Evolutionary conservation across 495 filamentous ascomycete species (phyloP).

Genomic region (Talaromyces adpressus): DNA sequence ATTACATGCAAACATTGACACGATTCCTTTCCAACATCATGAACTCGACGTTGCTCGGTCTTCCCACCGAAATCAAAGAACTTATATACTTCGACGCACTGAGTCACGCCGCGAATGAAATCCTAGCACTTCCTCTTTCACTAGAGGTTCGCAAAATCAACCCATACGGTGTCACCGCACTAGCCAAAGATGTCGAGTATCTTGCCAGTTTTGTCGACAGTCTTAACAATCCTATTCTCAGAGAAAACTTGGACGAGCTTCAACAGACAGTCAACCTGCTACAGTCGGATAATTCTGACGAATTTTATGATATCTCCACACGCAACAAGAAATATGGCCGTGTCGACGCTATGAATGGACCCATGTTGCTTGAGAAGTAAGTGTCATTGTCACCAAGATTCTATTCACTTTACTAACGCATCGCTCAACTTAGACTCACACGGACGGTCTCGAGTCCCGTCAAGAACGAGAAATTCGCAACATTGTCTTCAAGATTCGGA

Average conservation of each 20-base stretch:
- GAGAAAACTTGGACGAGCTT: slow-evolving; percentile 83
- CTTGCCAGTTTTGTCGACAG: slow-evolving; percentile 78
- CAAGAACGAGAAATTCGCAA: slow-evolving; percentile 55
- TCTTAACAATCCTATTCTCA: slow-evolving; percentile 71
- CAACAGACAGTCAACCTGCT: slow-evolving; percentile 86
- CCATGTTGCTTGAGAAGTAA: slow-evolving; percentile 81
- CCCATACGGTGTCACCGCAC: slow-evolving; percentile 70
- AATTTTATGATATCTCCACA: slow-evolving; percentile 84
- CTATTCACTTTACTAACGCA: slow-evolving; percentile 30
- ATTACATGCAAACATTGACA: slow-evolving; percentile 91
- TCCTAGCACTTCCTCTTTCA: slow-evolving; percentile 79
- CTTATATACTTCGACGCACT: slow-evolving; percentile 97
- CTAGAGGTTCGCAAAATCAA: slow-evolving; percentile 77
- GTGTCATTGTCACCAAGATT: slow-evolving; percentile 11
- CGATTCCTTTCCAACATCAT: slow-evolving; percentile 94
- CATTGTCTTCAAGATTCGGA: slow-evolving; percentile 65
- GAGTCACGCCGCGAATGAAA: slow-evolving; percentile 79
- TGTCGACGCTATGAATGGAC: slow-evolving; percentile 85
- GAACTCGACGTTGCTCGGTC: slow-evolving; percentile 82
- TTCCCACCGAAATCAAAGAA: slow-evolving; percentile 92
- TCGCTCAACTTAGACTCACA: slow-evolving; percentile 44
- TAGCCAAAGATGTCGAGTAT: slow-evolving; percentile 76
- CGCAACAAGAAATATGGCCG: slow-evolving; percentile 87
- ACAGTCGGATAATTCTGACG: slow-evolving; percentile 80
- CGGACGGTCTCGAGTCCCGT: slow-evolving; percentile 52